Evolutionary conservation across 768 basidiomycete genomes (phyloP), one percentile per base, ranked within the genome.

Genomic region (Tulasnella calospora): DNA sequence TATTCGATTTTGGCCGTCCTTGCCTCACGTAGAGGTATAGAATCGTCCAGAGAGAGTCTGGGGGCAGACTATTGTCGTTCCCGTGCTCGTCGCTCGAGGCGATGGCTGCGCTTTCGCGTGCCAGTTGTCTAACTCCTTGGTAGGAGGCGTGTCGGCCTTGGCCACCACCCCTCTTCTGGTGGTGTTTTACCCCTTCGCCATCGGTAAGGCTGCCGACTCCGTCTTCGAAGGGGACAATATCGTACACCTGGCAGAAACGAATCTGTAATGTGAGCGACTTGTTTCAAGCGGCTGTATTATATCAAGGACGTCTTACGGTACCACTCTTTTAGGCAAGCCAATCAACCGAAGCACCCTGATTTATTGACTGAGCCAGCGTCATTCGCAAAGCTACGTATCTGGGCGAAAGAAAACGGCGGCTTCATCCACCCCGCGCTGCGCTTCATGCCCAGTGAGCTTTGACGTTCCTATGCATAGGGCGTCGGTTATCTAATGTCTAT

Each of bases 381-480:
- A 7, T 80, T 84, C 12, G 44, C n/a, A 8, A 79, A 80, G 2
- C 85, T 92, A 79, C 88, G 83, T 78, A 79, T 80, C 9, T 93
- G 92, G 92, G 82, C 92, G 41, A 55, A 79, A 15, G 81, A 82
- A 0, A 83, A 86, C 74, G 89, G 89, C 0, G 91, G 89, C 1
- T 84, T 84, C 44, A 87, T 92, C 75, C 87, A 91, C 81, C 84
- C 87, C 0, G 80, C 84, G 19, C 86, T 87, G 2, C 81, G 79
- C 7, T 89, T 89, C 81, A 75, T 81, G 21, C 81, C 87, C 87
- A 90, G 92, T 89, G 55, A 44, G 74, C 46, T 9, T 40, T 73
- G 23, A 5, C 23, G 38, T 38, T 67, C 30, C 13, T 30, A 35
- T 12, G 10, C 19, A 35, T 30, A 27, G 30, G 6, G 30, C 12